Conservation (phyloP, 1,139 yeast species). For the Debaryomyces subglobosus region DNA sequence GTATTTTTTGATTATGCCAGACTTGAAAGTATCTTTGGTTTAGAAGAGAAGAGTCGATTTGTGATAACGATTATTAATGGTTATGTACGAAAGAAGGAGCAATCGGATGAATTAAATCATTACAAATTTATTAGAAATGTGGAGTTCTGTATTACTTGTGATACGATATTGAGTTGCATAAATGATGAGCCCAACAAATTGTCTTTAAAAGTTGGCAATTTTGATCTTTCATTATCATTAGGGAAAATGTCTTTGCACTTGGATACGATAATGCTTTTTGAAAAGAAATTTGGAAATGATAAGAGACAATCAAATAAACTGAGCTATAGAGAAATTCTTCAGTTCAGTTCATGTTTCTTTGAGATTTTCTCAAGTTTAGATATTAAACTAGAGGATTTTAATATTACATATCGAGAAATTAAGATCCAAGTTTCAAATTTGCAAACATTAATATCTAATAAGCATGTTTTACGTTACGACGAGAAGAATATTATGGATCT, state of each 20-base stretch:
- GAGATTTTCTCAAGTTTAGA: slow-evolving; percentile 18
- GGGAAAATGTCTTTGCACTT: slow-evolving; percentile 32
- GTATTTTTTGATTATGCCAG: slow-evolving; percentile 35
- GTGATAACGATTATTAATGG: slow-evolving; percentile 35
- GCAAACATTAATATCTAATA: slow-evolving; percentile 14
- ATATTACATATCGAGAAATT: slow-evolving; percentile 19
- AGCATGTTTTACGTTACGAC: neutral
- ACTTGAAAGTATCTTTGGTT: slow-evolving; percentile 26
- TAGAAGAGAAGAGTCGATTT: slow-evolving; percentile 25
- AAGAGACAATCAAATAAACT: neutral
- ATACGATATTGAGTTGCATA: slow-evolving; percentile 27
- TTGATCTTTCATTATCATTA: slow-evolving; percentile 24
- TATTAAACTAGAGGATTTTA: slow-evolving; percentile 36
- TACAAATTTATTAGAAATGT: slow-evolving; percentile 34
- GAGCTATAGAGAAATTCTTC: neutral
- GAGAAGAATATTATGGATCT: neutral
- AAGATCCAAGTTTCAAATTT: slow-evolving; percentile 9
- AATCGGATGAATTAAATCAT: slow-evolving; percentile 15
- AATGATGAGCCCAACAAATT: slow-evolving; percentile 17
- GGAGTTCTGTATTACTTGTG: slow-evolving; percentile 31
- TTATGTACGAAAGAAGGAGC: slow-evolving; percentile 24
- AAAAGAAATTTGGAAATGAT: neutral
- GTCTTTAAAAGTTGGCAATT: slow-evolving; percentile 19
- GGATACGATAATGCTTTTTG: slow-evolving; percentile 17
- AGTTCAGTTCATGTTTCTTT: neutral